A percentile compares a stretch with the other conserved stretches of the same genome.
These are phyloP conservation scores for Cytospora paraplurivora DNA, from an alignment of 2,329 filamentous ascomycete species.

Conservation along the genomic window DNA sequence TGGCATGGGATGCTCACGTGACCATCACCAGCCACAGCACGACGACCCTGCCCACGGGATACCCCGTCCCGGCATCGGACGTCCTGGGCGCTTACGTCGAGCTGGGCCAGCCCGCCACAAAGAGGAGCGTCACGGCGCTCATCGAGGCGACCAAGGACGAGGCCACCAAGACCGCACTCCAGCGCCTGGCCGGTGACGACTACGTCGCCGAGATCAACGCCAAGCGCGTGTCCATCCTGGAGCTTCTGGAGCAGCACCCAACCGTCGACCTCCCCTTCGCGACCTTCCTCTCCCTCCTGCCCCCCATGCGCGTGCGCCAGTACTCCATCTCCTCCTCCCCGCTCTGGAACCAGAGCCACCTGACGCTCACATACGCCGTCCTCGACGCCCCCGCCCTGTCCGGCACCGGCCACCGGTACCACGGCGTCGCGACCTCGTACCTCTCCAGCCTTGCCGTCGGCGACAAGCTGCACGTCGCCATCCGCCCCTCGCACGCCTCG, in stretches of 20 bases:
- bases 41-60: constrained; percentile 55
- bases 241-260: constrained; percentile 61
- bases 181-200: constrained; percentile 40
- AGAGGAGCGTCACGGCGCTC: constrained; percentile 49
- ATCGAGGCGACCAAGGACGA: constrained; percentile 52
- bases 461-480: constrained; percentile 53
- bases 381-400: constrained; percentile 59
- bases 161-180: constrained; percentile 41
- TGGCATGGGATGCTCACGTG: constrained; percentile 69
- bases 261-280: constrained; percentile 57
- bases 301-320: constrained; percentile 55
- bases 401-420: constrained; percentile 48
- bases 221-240: constrained; percentile 58
- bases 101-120: constrained; percentile 69
- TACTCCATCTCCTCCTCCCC: constrained; percentile 74
- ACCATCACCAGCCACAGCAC: constrained; percentile 55
- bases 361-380: constrained; percentile 69
- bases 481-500: constrained; percentile 45
- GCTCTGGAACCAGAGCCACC: constrained; percentile 55
- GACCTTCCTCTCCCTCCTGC: constrained; percentile 64
- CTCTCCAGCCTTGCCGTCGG: constrained; percentile 50
- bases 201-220: constrained; percentile 45
- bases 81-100: constrained; percentile 72
- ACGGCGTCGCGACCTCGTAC: constrained; percentile 63
- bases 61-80: constrained; percentile 61